Evolutionary conservation across 306 rosid species (phyloP).

Genomic region (Sesbania bispinosa): DNA sequence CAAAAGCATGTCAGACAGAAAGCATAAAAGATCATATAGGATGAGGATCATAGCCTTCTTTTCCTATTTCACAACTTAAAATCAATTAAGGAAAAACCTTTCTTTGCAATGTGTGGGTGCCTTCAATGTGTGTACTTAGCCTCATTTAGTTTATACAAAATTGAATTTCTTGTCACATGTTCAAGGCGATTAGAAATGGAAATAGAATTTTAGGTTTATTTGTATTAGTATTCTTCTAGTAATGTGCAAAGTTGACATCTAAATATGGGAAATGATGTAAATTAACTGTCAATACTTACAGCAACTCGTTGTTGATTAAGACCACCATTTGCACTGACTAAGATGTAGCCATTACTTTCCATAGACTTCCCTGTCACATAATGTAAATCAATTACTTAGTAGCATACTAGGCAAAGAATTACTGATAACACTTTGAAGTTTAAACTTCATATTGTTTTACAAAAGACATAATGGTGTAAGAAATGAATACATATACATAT

Average conservation of each 20-base stretch:
- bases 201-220: not conserved
- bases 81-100: not conserved
- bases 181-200: not conserved
- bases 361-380: conserved; percentile 48
- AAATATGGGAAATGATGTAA: conserved; percentile 2
- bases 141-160: not conserved
- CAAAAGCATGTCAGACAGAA: conserved; percentile 19
- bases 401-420: not conserved
- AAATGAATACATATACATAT: not conserved
- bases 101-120: not conserved
- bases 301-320: conserved; percentile 99
- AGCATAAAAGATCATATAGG: not conserved
- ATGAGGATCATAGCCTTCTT: not conserved
- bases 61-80: not conserved
- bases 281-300: conserved; percentile 48
- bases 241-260: not conserved
- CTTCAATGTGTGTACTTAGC: not conserved
- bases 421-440: not conserved
- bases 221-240: not conserved
- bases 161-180: not conserved
- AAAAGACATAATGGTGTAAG: not conserved
- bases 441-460: not conserved
- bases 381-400: conserved; percentile 6
- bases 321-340: conserved; percentile 95
- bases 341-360: conserved; percentile 72